These are phyloP conservation scores for Eucalyptus grandis DNA, from an alignment of 345 rosid genomes.

Conservation along the genomic window DNA sequence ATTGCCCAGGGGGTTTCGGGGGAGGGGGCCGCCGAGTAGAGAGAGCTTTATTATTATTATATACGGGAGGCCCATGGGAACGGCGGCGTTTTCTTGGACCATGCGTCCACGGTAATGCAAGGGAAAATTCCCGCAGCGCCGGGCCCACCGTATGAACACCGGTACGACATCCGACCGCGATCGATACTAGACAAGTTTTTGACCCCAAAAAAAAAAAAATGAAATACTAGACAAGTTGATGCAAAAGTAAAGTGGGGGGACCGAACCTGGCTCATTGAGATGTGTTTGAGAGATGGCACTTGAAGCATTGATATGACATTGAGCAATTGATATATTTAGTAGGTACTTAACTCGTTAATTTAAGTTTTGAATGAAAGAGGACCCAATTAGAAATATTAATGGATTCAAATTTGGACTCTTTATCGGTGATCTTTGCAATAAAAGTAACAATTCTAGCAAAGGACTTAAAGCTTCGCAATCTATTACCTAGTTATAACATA, in stretches of 20 bases:
- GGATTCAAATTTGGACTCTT: accelerated
- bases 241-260: neutral
- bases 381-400: accelerated
- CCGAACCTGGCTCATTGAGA: no score
- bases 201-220: no score
- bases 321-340: no score
- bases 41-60: neutral
- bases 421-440: no score
- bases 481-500: no score
- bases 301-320: no score
- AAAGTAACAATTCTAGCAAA: no score
- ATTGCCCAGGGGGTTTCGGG: neutral
- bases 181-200: neutral
- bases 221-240: neutral
- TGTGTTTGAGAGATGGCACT: no score
- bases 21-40: no score
- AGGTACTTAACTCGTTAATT: neutral
- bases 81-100: neutral
- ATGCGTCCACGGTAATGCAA: neutral
- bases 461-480: no score
- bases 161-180: neutral
- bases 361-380: accelerated
- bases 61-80: neutral
- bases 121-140: neutral
- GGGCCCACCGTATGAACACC: neutral